phyloP scores from a whole-genome alignment of 2,329 filamentous ascomycete species.

The Zasmidium citrigriseum region DNA sequence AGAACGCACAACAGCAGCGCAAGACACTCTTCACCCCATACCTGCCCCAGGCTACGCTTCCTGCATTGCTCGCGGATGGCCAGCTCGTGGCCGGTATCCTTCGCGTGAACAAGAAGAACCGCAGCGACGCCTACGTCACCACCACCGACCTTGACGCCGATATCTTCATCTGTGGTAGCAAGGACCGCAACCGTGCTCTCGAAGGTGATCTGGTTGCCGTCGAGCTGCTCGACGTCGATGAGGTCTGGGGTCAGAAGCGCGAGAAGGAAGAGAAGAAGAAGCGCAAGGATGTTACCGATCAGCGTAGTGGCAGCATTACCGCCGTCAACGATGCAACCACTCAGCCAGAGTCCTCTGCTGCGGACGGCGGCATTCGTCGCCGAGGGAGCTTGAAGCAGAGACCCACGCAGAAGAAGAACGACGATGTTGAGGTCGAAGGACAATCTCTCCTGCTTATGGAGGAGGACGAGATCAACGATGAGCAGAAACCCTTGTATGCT shows the following conservation, averaged over 20 bases:
- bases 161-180: constrained; percentile 99
- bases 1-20: constrained; percentile 83
- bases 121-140: constrained; percentile 96
- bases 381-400: constrained; percentile 94
- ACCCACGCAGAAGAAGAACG: constrained; percentile 99
- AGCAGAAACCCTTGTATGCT: constrained; percentile 95
- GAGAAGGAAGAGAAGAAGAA: constrained; percentile 99
- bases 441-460: constrained; percentile 96
- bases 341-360: constrained; percentile 60
- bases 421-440: constrained; percentile 97
- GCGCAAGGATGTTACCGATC: constrained; percentile 96
- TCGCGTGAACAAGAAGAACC: constrained; percentile 99
- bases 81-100: constrained; percentile 95
- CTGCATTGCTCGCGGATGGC: constrained; percentile 84
- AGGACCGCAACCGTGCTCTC: constrained; percentile 94
- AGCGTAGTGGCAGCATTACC: constrained; percentile 74
- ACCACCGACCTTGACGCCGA: constrained; percentile 94
- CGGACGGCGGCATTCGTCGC: constrained; percentile 84
- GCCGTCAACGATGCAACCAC: constrained; percentile 60
- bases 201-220: constrained; percentile 95
- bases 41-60: constrained; percentile 88
- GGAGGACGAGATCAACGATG: constrained; percentile 97
- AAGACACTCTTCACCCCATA: constrained; percentile 99
- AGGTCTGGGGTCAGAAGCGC: constrained; percentile 97
- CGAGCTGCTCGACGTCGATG: constrained; percentile 94